These are phyloP conservation scores for Ephemerocybe angulata DNA, from an alignment of 768 basidiomycete species.

Conservation along the genomic window DNA sequence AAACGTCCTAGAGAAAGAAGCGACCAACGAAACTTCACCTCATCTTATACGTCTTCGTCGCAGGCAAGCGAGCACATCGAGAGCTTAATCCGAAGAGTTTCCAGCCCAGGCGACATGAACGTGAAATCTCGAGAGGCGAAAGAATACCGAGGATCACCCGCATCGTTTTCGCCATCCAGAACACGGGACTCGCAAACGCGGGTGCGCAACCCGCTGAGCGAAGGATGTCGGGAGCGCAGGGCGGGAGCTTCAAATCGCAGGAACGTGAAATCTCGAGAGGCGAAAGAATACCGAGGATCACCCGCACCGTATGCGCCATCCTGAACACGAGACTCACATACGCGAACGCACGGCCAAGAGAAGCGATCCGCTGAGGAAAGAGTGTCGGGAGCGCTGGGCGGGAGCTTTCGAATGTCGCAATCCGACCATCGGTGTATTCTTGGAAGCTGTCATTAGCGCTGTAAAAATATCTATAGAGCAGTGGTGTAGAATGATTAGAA, in stretches of 20 bases:
- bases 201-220: too few relatives aligned
- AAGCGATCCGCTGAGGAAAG: too few relatives aligned
- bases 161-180: not conserved
- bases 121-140: not conserved
- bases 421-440: too few relatives aligned
- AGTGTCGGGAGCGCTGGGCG: too few relatives aligned
- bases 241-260: too few relatives aligned
- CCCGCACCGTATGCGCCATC: not conserved
- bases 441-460: too few relatives aligned
- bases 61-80: not conserved
- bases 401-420: too few relatives aligned
- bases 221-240: too few relatives aligned
- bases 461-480: too few relatives aligned
- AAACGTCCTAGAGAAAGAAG: not conserved
- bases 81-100: not conserved
- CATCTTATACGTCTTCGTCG: not conserved
- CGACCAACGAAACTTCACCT: not conserved
- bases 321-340: not conserved
- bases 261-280: not conserved
- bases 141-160: conserved; percentile 1
- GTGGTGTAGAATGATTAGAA: too few relatives aligned
- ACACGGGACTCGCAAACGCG: not conserved
- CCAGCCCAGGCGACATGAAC: not conserved
- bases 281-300: conserved; percentile 3
- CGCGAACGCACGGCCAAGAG: too few relatives aligned